Conservation (phyloP, 805 yeast genomes). For the Yamadazyma scolyti region DNA sequence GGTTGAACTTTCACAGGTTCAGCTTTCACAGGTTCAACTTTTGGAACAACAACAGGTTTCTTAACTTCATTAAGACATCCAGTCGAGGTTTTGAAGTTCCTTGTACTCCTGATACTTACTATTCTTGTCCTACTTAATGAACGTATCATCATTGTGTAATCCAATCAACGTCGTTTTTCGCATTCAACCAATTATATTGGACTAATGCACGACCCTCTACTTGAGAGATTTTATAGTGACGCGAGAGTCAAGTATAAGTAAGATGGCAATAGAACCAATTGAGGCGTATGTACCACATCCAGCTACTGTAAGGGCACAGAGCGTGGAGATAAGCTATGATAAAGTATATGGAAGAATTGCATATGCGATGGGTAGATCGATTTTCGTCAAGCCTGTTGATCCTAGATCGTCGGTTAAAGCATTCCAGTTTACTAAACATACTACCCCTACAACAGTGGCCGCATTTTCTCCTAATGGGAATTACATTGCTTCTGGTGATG, state of each 20-base stretch:
- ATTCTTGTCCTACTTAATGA: no score
- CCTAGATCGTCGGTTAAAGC: conserved; percentile 42
- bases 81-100: no score
- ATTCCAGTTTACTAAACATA: conserved; percentile 72
- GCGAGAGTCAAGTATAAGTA: no score
- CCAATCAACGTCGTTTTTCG: conserved; percentile 8
- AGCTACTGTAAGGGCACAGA: conserved; percentile 63
- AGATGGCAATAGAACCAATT: conserved; percentile 28
- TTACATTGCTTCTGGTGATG: conserved; percentile 90
- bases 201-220: no score
- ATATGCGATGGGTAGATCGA: conserved; percentile 78
- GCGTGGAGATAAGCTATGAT: conserved; percentile 76
- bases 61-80: no score
- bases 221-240: no score
- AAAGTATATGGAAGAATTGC: conserved; percentile 63
- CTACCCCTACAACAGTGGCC: conserved; percentile 72
- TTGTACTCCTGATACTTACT: no score
- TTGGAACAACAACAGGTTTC: background rate
- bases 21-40: background rate
- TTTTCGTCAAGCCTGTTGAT: conserved; percentile 64
- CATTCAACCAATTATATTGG: no score
- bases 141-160: no score
- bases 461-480: conserved; percentile 85
- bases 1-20: background rate
- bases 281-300: conserved; percentile 72